phyloP scores from a whole-genome alignment of 345 rosid species.

The Lagerstroemia speciosa region DNA sequence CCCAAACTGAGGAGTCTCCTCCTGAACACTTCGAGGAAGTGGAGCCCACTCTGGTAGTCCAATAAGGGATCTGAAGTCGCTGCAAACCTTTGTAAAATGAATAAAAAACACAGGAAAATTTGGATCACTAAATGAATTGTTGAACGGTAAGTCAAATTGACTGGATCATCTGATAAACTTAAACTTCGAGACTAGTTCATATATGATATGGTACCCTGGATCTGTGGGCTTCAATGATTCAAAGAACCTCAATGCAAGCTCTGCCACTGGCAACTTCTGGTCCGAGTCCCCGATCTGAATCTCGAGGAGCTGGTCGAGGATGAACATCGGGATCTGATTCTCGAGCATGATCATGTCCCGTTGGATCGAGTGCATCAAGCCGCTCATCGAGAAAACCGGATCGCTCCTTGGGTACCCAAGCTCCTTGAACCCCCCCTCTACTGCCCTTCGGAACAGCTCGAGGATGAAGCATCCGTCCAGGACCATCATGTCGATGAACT shows the following conservation, averaged over 20 bases:
- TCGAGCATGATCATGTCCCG: slow-evolving; percentile 88
- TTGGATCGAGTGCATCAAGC: slow-evolving; percentile 82
- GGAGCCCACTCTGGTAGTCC: slow-evolving; percentile 51
- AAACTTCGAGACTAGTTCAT: background rate
- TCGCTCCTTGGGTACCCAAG: slow-evolving; percentile 73
- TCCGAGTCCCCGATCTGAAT: slow-evolving; percentile 46
- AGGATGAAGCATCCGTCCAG: slow-evolving; percentile 81
- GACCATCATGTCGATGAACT: slow-evolving; percentile 76
- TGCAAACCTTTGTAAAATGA: background rate
- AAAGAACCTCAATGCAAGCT: slow-evolving; percentile 60
- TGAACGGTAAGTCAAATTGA: no score
- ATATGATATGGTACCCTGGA: slow-evolving; percentile 14
- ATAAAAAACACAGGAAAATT: no score
- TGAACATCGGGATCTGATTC: slow-evolving; percentile 69
- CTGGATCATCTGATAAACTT: no score
- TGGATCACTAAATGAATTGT: no score
- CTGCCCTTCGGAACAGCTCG: slow-evolving; percentile 67
- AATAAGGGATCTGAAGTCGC: slow-evolving; percentile 54
- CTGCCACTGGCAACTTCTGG: slow-evolving; percentile 54
- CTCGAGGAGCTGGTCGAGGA: slow-evolving; percentile 58
- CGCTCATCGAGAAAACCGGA: slow-evolving; percentile 78
- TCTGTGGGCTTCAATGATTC: slow-evolving; percentile 85
- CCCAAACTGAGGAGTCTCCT: slow-evolving; percentile 52
- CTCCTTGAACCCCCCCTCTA: slow-evolving; percentile 51
- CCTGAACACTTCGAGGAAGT: slow-evolving; percentile 71